These are phyloP conservation scores for Pseudogymnoascus sp. DNA, from an alignment of 2,329 filamentous ascomycete species.

Conservation along the genomic window DNA sequence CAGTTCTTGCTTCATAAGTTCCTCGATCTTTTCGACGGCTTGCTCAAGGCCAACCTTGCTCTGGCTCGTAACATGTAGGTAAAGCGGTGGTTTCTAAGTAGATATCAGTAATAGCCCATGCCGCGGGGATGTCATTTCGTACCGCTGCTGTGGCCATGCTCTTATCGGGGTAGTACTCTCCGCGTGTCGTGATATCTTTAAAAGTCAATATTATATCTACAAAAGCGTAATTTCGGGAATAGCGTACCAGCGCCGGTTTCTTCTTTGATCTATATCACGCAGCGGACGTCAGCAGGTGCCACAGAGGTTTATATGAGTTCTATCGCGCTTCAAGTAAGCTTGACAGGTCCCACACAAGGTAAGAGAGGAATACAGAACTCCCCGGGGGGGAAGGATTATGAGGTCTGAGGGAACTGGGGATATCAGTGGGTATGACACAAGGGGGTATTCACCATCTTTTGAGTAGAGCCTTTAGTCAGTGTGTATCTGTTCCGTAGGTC, in stretches of 20 bases:
- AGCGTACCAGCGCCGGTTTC: conserved; percentile 99
- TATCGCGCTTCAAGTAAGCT: conserved; percentile 65
- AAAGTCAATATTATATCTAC: conserved; percentile 46
- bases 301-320: conserved; percentile 60
- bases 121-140: conserved; percentile 34
- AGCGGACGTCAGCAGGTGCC: conserved; percentile 88
- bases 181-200: conserved; percentile 97
- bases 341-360: conserved; percentile 51
- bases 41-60: conserved; percentile 85
- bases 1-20: conserved; percentile 91
- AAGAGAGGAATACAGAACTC: conserved; percentile 16
- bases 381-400: conserved; percentile 28
- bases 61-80: conserved; percentile 91
- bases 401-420: conserved; percentile 28
- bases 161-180: conserved; percentile 95
- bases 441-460: conserved; percentile 97
- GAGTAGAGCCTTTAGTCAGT: conserved; percentile 91
- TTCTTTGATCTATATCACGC: conserved; percentile 97
- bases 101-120: conserved; percentile 12
- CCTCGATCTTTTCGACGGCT: conserved; percentile 81
- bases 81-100: conserved; percentile 79
- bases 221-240: conserved; percentile 39
- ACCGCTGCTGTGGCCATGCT: conserved; percentile 91
- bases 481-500: conserved; percentile 94
- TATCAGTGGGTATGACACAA: conserved; percentile 61